These are phyloP conservation scores for Xylariales sp. DNA, from an alignment of 2,329 filamentous ascomycete species.

Conservation along the genomic window DNA sequence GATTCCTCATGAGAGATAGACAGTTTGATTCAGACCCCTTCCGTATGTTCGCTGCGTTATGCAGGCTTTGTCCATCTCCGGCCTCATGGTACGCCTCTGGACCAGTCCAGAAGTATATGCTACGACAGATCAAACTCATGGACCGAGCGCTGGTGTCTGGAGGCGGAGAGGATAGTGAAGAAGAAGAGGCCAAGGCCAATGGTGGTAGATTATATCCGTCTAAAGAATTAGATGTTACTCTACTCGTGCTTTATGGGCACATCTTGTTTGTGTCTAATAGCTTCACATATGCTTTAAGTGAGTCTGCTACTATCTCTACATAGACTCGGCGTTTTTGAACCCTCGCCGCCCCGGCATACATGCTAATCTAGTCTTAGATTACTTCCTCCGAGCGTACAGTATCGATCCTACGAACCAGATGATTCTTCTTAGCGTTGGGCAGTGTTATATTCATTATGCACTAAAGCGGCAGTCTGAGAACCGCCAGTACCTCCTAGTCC, in stretches of 20 bases:
- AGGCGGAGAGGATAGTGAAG: slow-evolving; percentile 56
- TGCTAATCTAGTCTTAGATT: slow-evolving; percentile 62
- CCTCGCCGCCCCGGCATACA: neutral
- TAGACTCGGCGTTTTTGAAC: too few relatives aligned
- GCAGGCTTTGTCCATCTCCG: slow-evolving; percentile 78
- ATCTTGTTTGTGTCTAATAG: slow-evolving; percentile 86
- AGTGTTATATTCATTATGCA: slow-evolving; percentile 88
- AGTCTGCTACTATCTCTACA: slow-evolving; percentile 38
- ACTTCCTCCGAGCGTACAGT: slow-evolving; percentile 82
- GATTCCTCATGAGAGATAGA: slow-evolving; percentile 86
- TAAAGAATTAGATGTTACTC: slow-evolving; percentile 76
- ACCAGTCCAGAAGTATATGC: slow-evolving; percentile 87
- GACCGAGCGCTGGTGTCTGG: slow-evolving; percentile 70
- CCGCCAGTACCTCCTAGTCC: slow-evolving; percentile 85
- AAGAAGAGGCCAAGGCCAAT: slow-evolving; percentile 48
- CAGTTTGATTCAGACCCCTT: slow-evolving; percentile 85
- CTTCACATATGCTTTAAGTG: slow-evolving; percentile 84
- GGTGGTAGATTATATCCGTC: slow-evolving; percentile 53
- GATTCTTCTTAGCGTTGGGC: slow-evolving; percentile 82
- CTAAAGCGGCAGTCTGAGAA: slow-evolving; percentile 92
- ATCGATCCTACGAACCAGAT: slow-evolving; percentile 81
- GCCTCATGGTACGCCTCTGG: slow-evolving; percentile 82
- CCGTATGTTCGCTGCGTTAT: slow-evolving; percentile 83
- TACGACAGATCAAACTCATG: slow-evolving; percentile 90
- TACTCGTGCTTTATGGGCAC: slow-evolving; percentile 90